These are phyloP conservation scores for Boeremia lycopersici DNA, from an alignment of 2,329 filamentous ascomycete genomes.

Conservation along the genomic window DNA sequence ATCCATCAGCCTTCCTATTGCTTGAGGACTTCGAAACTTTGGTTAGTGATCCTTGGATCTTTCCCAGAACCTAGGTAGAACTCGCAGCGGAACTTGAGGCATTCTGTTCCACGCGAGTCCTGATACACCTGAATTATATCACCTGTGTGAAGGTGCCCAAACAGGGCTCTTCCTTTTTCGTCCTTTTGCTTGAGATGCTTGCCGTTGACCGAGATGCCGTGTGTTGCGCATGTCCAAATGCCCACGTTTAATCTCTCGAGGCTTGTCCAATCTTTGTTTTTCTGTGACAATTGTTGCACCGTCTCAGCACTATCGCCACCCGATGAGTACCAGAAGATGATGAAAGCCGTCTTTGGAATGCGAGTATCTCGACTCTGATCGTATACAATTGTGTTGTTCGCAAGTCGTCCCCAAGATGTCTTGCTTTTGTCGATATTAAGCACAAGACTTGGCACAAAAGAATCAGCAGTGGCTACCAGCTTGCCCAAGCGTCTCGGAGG, in stretches of 20 bases:
- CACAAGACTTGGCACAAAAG: constrained; percentile 68
- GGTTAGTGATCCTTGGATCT: constrained; percentile 31
- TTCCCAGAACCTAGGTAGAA: constrained; percentile 50
- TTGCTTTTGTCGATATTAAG: constrained; percentile 67
- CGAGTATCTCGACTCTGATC: constrained; percentile 66
- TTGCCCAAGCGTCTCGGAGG: constrained; percentile 63
- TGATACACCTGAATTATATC: constrained; percentile 78
- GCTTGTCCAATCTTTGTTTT: constrained; percentile 60
- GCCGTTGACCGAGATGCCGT: constrained; percentile 78
- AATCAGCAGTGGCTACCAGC: constrained; percentile 69
- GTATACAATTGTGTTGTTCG: constrained; percentile 71
- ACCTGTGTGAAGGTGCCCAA: constrained; percentile 73
- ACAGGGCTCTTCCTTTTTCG: constrained; percentile 59
- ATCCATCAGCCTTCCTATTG: not conserved
- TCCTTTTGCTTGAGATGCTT: constrained; percentile 65
- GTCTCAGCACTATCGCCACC: constrained; percentile 72
- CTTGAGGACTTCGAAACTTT: constrained; percentile 29
- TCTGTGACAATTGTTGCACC: constrained; percentile 48
- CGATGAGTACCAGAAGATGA: constrained; percentile 65
- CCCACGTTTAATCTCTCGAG: constrained; percentile 67
- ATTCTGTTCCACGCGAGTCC: constrained; percentile 41
- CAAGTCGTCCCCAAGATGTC: constrained; percentile 78
- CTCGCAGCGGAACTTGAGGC: constrained; percentile 52
- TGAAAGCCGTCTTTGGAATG: constrained; percentile 82
- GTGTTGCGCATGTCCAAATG: constrained; percentile 78